A percentile compares a stretch with the other conserved stretches of the same genome.
These are phyloP conservation scores for Harringtonia aguacate DNA, from an alignment of 2,329 filamentous ascomycete species.

Conservation along the genomic window DNA sequence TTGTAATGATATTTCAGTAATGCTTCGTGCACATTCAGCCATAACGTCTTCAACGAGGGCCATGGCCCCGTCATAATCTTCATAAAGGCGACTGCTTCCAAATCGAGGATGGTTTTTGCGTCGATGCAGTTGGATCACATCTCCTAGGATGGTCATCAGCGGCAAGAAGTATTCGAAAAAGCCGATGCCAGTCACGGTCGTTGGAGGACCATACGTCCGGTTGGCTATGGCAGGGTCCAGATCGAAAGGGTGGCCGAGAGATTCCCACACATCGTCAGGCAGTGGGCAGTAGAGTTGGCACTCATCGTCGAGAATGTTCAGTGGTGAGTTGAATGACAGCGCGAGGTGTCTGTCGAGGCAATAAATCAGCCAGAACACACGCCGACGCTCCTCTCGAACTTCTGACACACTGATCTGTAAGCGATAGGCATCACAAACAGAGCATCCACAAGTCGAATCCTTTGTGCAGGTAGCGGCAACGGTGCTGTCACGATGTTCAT, in stretches of 20 bases:
- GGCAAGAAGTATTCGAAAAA: slow-evolving; percentile 41
- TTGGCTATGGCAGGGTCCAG: neutral
- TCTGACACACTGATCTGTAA: slow-evolving; percentile 19
- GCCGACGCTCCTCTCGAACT: slow-evolving; percentile 32
- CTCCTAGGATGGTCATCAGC: slow-evolving; percentile 35
- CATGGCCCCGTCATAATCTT: slow-evolving; percentile 18
- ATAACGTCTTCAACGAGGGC: slow-evolving; percentile 25
- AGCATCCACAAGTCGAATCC: neutral
- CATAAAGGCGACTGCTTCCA: slow-evolving; percentile 19
- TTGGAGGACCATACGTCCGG: slow-evolving; percentile 26
- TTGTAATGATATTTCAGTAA: slow-evolving; percentile 18
- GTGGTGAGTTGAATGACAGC: slow-evolving; percentile 32
- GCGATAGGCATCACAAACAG: neutral
- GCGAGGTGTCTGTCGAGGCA: slow-evolving; percentile 34
- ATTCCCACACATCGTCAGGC: slow-evolving; percentile 29
- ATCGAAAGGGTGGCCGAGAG: slow-evolving; percentile 13
- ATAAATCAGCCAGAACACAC: slow-evolving; percentile 38
- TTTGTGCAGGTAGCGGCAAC: neutral
- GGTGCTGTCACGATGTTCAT: slow-evolving; percentile 15
- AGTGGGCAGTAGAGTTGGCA: slow-evolving; percentile 30
- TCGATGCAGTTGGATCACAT: slow-evolving; percentile 37
- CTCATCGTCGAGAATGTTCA: slow-evolving; percentile 33
- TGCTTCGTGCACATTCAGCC: slow-evolving; percentile 26
- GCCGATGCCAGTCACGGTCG: slow-evolving; percentile 26
- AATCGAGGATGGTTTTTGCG: slow-evolving; percentile 30